Evolutionary conservation across 371 early-diverging fungal genomes (phyloP).

Genomic region (Zopfochytrium polystomum): DNA sequence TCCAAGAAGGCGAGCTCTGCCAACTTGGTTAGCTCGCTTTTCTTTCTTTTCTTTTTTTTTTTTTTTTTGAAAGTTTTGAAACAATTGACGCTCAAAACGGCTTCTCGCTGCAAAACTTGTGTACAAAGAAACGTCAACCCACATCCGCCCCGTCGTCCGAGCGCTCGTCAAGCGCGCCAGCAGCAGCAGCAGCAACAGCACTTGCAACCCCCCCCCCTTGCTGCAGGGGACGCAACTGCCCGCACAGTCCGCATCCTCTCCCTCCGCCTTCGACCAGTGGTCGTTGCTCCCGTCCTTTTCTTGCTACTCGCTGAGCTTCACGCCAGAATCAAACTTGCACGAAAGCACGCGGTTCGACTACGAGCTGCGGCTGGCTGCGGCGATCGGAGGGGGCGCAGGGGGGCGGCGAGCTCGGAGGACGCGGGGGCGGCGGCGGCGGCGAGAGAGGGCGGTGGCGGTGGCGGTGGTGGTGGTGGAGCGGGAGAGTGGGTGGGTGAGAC

Average conservation of each 20-base stretch:
- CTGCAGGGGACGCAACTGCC: too few species aligned
- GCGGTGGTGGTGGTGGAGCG: conserved; percentile 10
- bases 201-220: not conserved
- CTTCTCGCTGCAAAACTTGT: not conserved
- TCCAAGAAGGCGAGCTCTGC: not conserved
- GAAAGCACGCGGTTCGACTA: conserved; percentile 19
- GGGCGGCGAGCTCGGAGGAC: conserved; percentile 1
- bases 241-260: too few species aligned
- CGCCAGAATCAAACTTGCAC: too few species aligned
- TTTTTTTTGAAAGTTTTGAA: not conserved
- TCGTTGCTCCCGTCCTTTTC: too few species aligned
- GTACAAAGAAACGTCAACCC: not conserved
- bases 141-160: not conserved
- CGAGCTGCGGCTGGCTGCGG: conserved; percentile 31
- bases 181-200: conserved; percentile 9
- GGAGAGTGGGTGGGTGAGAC: conserved; percentile 57
- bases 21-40: too few species aligned
- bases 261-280: too few species aligned
- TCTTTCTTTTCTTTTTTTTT: not conserved
- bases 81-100: not conserved
- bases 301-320: too few species aligned
- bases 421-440: conserved; percentile 2
- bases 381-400: conserved; percentile 16
- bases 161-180: not conserved
- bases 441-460: conserved; percentile 6